phyloP scores from a whole-genome alignment of 1,284 basidiomycete genomes.

The Marasmius tenuissimus region DNA sequence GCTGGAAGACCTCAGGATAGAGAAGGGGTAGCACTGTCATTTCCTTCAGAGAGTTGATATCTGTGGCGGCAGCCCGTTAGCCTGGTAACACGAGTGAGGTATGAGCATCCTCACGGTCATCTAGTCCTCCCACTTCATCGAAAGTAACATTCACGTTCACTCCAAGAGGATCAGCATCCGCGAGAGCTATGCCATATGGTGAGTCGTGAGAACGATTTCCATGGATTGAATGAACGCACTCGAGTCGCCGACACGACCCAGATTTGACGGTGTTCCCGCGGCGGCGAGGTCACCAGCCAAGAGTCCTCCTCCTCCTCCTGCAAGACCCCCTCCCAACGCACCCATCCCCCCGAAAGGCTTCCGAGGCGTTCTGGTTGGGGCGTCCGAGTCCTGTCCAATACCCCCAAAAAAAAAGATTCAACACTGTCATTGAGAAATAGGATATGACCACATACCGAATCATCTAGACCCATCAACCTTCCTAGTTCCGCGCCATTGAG shows the following conservation, averaged over 20 bases:
- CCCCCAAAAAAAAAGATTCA: conserved; percentile 8
- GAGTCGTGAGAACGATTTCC: conserved; percentile 15
- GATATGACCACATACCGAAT: conserved; percentile 61
- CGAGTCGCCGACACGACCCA: conserved; percentile 81
- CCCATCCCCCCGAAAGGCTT: conserved; percentile 60
- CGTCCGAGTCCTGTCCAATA: conserved; percentile 63
- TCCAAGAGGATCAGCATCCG: conserved; percentile 95
- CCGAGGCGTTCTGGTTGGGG: conserved; percentile 60
- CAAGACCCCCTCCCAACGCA: conserved; percentile 54
- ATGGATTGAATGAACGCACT: conserved; percentile 37
- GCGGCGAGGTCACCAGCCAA: conserved; percentile 61
- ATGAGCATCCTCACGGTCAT: conserved; percentile 71
- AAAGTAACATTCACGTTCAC: conserved; percentile 95
- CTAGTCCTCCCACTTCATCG: conserved; percentile 95
- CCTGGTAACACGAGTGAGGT: no score
- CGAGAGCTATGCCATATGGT: conserved; percentile 58
- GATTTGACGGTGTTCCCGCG: conserved; percentile 74
- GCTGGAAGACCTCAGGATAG: conserved; percentile 97
- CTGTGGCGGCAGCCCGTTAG: conserved; percentile 33
- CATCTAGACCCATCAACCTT: conserved; percentile 69
- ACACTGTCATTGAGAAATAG: conserved; percentile 1
- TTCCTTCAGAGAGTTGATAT: conserved; percentile 97
- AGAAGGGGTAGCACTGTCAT: conserved; percentile 96
- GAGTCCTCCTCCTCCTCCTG: conserved; percentile 50
- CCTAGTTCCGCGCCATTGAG: conserved; percentile 73